These are phyloP conservation scores for Ricinus communis DNA, from an alignment of 345 rosid genomes.

Conservation along the genomic window DNA sequence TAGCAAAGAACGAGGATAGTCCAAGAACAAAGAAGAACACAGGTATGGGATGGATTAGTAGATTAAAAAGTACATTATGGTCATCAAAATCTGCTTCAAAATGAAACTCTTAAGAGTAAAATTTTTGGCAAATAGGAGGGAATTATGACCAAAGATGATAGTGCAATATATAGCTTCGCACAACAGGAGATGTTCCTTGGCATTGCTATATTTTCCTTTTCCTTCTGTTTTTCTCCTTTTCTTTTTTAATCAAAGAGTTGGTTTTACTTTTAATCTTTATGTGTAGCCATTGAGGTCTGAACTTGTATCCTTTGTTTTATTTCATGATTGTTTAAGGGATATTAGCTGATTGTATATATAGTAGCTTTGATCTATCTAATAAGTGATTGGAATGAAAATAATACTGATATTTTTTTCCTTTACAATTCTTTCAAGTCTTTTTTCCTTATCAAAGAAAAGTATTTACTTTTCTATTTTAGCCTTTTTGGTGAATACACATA, in stretches of 20 bases:
- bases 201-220: no score
- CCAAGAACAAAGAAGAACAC: conserved; percentile 35
- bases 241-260: no score
- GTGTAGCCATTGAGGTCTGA: not conserved
- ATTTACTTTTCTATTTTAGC: no score
- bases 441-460: no score
- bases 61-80: conserved; percentile 55
- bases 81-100: conserved; percentile 38
- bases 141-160: not conserved
- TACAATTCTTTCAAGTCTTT: no score
- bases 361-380: no score
- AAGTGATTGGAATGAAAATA: no score
- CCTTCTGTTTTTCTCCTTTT: no score
- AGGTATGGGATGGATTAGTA: conserved; percentile 50
- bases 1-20: conserved; percentile 13
- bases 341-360: no score
- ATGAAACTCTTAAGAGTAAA: conserved; percentile 13
- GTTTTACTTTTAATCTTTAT: not conserved
- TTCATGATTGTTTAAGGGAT: not conserved
- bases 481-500: no score
- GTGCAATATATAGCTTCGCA: not conserved
- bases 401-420: no score
- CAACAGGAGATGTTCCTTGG: not conserved
- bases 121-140: conserved; percentile 12
- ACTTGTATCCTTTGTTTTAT: not conserved